Percentiles rank a stretch among this genome's conserved stretches.
phyloP scores from a whole-genome alignment of 192 early-diverging fungal genomes.

The Mortierella antarctica region DNA sequence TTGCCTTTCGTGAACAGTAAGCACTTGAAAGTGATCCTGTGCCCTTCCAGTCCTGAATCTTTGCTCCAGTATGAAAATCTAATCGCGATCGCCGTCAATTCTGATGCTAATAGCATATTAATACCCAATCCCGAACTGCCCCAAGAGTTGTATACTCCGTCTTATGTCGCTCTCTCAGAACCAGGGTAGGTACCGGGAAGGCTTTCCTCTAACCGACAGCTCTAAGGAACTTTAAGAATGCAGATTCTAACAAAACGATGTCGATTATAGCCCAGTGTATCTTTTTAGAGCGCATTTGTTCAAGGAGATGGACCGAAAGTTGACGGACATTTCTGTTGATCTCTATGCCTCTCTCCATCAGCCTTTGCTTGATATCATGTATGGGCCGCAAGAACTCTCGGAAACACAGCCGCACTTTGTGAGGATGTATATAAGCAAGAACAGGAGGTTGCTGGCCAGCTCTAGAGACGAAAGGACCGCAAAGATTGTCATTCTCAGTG shows the following conservation, averaged over 20 bases:
- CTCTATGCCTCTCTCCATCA: constrained; percentile 28
- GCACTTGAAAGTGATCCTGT: neutral
- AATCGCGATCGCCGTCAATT: neutral
- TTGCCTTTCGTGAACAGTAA: constrained; percentile 23
- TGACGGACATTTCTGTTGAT: constrained; percentile 41
- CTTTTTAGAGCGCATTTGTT: constrained; percentile 24
- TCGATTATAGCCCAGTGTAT: constrained; percentile 20
- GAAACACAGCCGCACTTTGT: constrained; percentile 24
- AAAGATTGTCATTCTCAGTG: constrained; percentile 24
- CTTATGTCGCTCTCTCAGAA: constrained; percentile 5
- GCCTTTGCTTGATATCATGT: constrained; percentile 14
- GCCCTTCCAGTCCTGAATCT: neutral
- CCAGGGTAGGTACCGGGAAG: constrained; percentile 21
- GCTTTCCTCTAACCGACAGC: neutral
- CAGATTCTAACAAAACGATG: neutral
- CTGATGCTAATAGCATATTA: neutral
- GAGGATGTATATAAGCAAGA: constrained; percentile 41
- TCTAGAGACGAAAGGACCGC: constrained; percentile 24
- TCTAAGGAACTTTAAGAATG: too few species aligned
- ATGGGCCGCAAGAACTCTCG: neutral
- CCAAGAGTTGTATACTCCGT: constrained; percentile 26
- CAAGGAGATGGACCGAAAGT: constrained; percentile 34
- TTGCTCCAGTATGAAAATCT: neutral
- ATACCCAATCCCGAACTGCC: constrained; percentile 8
- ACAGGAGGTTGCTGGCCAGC: constrained; percentile 12